phyloP scores from a whole-genome alignment of 768 basidiomycete genomes.

The Gloeostereum incarnatum region DNA sequence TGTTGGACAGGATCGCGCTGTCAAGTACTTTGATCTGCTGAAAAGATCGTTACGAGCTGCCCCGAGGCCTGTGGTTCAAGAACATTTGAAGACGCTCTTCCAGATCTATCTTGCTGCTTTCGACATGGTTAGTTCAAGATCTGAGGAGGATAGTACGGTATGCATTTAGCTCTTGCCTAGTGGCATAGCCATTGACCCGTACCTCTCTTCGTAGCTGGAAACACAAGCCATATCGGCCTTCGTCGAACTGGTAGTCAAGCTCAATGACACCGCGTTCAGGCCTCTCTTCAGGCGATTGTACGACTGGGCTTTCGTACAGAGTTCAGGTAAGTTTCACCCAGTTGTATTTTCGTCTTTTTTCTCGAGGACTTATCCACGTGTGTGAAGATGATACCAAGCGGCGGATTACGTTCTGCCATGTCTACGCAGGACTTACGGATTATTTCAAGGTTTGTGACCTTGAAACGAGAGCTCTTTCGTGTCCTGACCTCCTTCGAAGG shows the following conservation, averaged over 20 bases:
- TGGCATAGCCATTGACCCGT: neutral
- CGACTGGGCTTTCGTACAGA: constrained; percentile 85
- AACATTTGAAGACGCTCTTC: constrained; percentile 60
- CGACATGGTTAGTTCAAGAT: constrained; percentile 33
- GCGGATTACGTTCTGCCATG: constrained; percentile 64
- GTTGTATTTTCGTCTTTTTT: neutral
- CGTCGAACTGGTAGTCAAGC: constrained; percentile 81
- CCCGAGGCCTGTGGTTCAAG: constrained; percentile 51
- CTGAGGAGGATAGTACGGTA: no score
- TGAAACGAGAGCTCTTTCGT: neutral
- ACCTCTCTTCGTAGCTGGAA: constrained; percentile 33
- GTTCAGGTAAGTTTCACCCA: constrained; percentile 26
- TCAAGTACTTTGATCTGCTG: constrained; percentile 62
- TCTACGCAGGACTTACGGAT: constrained; percentile 66
- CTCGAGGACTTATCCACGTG: constrained; percentile 2
- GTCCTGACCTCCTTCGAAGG: constrained; percentile 26
- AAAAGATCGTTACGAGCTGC: constrained; percentile 57
- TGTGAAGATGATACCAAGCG: constrained; percentile 28
- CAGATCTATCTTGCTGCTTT: constrained; percentile 76
- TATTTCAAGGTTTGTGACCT: constrained; percentile 68
- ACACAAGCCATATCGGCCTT: constrained; percentile 57
- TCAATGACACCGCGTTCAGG: constrained; percentile 87
- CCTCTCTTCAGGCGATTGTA: constrained; percentile 87
- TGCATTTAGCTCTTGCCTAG: constrained; percentile 2
- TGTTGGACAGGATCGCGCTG: constrained; percentile 19